Evolutionary conservation across 495 filamentous ascomycete genomes (phyloP).

Genomic region (Aspergillus sclerotioniger): DNA sequence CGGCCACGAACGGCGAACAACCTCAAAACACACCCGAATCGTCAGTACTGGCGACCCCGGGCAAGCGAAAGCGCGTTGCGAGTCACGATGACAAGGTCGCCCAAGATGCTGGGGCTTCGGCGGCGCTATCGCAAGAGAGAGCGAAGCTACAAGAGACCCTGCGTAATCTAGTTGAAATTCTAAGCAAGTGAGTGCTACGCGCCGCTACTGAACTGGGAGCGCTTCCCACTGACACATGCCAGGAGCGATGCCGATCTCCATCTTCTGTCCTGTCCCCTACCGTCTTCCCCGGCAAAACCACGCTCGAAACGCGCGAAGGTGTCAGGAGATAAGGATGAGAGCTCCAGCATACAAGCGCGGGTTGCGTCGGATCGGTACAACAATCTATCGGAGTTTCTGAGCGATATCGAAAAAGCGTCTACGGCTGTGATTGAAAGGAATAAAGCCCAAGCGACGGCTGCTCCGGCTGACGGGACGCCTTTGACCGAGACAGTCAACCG

Average conservation of each 20-base stretch:
- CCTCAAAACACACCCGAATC: conserved; percentile 33
- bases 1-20: conserved; percentile 39
- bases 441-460: conserved; percentile 33
- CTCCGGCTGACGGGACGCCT: conserved; percentile 32
- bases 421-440: conserved; percentile 43
- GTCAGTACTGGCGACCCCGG: conserved; percentile 36
- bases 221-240: conserved; percentile 22
- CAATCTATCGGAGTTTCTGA: conserved; percentile 47
- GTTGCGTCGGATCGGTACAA: conserved; percentile 44
- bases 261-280: conserved; percentile 42
- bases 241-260: conserved; percentile 45
- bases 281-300: conserved; percentile 42
- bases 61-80: conserved; percentile 46
- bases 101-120: conserved; percentile 26
- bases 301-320: conserved; percentile 50
- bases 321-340: conserved; percentile 37
- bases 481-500: conserved; percentile 40
- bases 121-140: conserved; percentile 31
- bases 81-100: conserved; percentile 38
- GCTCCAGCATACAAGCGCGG: conserved; percentile 37
- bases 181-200: conserved; percentile 33
- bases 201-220: background rate
- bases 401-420: conserved; percentile 51
- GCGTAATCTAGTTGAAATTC: conserved; percentile 39
- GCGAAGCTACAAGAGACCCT: conserved; percentile 40